Percentiles rank a stretch among this genome's conserved stretches.
Evolutionary conservation across 2,329 filamentous ascomycete species (phyloP).

Genomic region (Penicillium expansum): DNA sequence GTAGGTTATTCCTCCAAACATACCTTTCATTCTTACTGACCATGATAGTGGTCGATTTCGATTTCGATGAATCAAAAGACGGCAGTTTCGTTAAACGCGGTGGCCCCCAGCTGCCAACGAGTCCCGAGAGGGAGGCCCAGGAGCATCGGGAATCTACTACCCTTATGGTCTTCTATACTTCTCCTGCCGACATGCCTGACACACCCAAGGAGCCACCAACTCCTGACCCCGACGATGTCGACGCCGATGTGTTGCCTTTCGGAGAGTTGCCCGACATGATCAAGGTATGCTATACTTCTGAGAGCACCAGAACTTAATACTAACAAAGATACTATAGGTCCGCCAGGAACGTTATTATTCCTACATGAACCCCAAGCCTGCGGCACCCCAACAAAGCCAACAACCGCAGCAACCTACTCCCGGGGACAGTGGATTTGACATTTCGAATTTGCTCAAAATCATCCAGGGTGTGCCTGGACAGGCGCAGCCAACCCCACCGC

Average conservation of each 20-base stretch:
- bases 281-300: conserved; percentile 33
- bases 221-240: conserved; percentile 37
- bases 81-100: conserved; percentile 44
- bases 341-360: conserved; percentile 45
- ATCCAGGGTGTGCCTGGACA: conserved; percentile 37
- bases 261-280: conserved; percentile 44
- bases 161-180: conserved; percentile 50
- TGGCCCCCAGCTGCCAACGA: conserved; percentile 39
- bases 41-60: conserved; percentile 41
- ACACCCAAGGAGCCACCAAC: conserved; percentile 49
- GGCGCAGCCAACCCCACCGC: conserved; percentile 30
- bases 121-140: conserved; percentile 44
- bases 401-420: conserved; percentile 26
- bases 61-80: conserved; percentile 32
- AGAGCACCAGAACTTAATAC: conserved; percentile 3
- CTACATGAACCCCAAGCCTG: conserved; percentile 33
- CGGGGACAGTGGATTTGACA: conserved; percentile 31
- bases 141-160: conserved; percentile 48
- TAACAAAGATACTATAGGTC: conserved; percentile 25
- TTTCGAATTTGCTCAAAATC: conserved; percentile 42
- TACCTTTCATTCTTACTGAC: conserved; percentile 3
- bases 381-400: conserved; percentile 22
- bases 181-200: conserved; percentile 45
- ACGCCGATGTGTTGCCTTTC: conserved; percentile 39
- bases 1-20: conserved; percentile 29